phyloP scores from a whole-genome alignment of 1,284 basidiomycete species.

The Ustilago shanxiensis region DNA sequence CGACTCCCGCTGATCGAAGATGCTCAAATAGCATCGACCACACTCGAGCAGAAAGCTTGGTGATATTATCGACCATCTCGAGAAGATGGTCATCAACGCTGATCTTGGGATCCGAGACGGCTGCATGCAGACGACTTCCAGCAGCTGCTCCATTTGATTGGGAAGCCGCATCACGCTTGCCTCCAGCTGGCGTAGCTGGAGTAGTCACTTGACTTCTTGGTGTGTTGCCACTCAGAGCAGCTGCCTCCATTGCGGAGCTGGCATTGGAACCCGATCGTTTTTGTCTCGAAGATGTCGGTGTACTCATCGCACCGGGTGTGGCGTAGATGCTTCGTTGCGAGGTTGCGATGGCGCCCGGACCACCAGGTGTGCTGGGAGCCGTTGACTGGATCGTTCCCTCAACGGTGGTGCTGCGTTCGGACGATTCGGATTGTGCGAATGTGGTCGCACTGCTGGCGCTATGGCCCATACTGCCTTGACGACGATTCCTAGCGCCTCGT shows the following conservation, averaged over 20 bases:
- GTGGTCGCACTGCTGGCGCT: constrained; percentile 37
- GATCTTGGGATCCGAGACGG: constrained; percentile 33
- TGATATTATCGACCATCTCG: constrained; percentile 57
- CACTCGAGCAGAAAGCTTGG: constrained; percentile 51
- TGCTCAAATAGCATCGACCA: constrained; percentile 62
- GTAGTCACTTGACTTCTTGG: constrained; percentile 34
- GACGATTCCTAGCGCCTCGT: constrained; percentile 16
- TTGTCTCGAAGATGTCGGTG: constrained; percentile 40
- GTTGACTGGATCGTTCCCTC: constrained; percentile 21
- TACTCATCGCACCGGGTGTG: constrained; percentile 29
- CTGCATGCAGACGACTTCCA: constrained; percentile 20
- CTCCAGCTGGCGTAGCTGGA: constrained; percentile 25
- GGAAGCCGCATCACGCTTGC: constrained; percentile 17
- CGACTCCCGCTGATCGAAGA: constrained; percentile 36
- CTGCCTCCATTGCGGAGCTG: constrained; percentile 28
- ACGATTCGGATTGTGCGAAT: constrained; percentile 34
- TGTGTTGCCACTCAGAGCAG: constrained; percentile 7
- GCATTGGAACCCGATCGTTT: constrained; percentile 43
- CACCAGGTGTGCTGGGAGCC: constrained; percentile 36
- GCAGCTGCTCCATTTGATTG: constrained; percentile 21
- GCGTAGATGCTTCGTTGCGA: constrained; percentile 15
- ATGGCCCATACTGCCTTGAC: constrained; percentile 32
- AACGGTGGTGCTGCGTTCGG: constrained; percentile 22
- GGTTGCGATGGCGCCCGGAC: background rate
- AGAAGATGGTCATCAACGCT: constrained; percentile 58